phyloP scores from a whole-genome alignment of 208 protist species.

The Acanthamoeba triangularis region DNA sequence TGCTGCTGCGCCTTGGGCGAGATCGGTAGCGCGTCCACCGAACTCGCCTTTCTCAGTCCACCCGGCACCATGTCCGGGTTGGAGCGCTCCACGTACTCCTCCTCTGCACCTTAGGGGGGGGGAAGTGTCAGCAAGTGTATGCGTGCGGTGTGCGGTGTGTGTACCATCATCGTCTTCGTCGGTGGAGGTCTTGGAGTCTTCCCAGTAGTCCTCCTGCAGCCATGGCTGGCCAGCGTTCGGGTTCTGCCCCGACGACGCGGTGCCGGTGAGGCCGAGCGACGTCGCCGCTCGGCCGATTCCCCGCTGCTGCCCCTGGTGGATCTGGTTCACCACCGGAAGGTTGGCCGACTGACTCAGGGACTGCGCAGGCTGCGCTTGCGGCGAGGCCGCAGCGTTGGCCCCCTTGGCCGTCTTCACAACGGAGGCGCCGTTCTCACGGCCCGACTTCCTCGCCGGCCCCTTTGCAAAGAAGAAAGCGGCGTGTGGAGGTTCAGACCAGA shows the following conservation, averaged over 20 bases:
- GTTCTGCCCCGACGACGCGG: neutral
- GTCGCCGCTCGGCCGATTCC: neutral
- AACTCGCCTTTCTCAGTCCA: neutral
- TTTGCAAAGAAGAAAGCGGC: neutral
- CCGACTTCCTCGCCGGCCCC: neutral
- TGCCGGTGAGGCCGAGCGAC: neutral
- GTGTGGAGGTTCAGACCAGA: neutral
- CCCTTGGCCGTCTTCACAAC: neutral
- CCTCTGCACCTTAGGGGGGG: neutral
- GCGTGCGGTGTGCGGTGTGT: neutral
- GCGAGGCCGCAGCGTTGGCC: neutral
- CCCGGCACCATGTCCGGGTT: neutral
- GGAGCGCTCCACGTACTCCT: neutral
- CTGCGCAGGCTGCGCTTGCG: neutral
- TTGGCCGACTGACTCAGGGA: neutral
- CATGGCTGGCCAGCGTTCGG: neutral
- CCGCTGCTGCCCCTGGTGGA: neutral
- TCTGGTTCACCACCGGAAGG: neutral
- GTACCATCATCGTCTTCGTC: conserved; percentile 14
- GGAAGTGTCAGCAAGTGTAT: neutral
- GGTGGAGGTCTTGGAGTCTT: conserved; percentile 63
- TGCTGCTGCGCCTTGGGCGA: neutral
- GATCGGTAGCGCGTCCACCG: neutral
- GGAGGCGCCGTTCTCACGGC: neutral
- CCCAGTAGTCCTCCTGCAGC: conserved; percentile 51